Evolutionary conservation across 1,139 yeast genomes (phyloP).

Genomic region (Debaryomycetaceae sp.): DNA sequence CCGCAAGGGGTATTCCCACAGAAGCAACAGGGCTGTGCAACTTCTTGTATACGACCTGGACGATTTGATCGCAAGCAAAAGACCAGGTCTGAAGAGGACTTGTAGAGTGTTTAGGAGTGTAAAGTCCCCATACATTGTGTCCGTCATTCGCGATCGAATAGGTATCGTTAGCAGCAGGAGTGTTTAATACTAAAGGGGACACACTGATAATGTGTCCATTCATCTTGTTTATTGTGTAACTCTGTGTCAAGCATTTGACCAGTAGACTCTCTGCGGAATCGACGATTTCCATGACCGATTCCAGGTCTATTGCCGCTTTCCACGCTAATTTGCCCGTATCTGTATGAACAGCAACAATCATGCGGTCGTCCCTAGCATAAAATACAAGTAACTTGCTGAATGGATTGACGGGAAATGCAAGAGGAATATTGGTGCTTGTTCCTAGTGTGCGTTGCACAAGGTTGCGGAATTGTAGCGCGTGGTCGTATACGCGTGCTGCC

Average conservation of each 20-base stretch:
- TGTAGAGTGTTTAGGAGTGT: slow-evolving; percentile 6
- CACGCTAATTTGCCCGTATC: slow-evolving; percentile 19
- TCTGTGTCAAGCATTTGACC: no score
- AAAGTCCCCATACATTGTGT: slow-evolving; percentile 13
- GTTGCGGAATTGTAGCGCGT: slow-evolving; percentile 24
- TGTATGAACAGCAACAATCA: slow-evolving; percentile 22
- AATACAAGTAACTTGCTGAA: slow-evolving; percentile 24
- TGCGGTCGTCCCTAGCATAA: slow-evolving; percentile 11
- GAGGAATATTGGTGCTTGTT: neutral
- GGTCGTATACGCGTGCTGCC: slow-evolving; percentile 20
- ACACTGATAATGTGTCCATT: no score
- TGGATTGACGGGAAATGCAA: no score
- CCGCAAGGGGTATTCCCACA: slow-evolving; percentile 61
- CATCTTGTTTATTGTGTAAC: no score
- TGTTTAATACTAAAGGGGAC: no score
- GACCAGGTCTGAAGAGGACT: slow-evolving; percentile 17
- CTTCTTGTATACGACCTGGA: no score
- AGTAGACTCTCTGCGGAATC: no score
- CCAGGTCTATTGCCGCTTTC: slow-evolving; percentile 9
- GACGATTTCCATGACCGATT: slow-evolving; percentile 8
- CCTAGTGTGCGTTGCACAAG: slow-evolving; percentile 10
- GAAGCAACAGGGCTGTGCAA: slow-evolving; percentile 45
- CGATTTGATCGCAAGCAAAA: no score
- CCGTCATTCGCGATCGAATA: slow-evolving; percentile 9
- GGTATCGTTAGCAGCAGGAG: slow-evolving; percentile 7